Conservation (phyloP, 1,139 yeast species). For the Geotrichum bryndzae region DNA sequence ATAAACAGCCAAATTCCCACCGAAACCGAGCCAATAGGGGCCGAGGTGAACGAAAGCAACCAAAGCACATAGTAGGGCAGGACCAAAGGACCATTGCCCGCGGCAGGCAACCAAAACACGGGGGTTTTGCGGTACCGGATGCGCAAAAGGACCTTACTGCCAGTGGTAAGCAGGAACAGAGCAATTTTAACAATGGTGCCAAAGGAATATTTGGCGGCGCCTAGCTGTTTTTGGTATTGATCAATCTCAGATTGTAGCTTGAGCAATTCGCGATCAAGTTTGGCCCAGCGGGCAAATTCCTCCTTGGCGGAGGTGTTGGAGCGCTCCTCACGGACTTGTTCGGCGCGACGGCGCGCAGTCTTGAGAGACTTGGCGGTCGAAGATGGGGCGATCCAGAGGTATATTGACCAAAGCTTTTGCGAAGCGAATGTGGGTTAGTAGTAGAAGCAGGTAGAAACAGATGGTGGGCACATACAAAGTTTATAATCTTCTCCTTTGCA, state of each 20-base stretch:
- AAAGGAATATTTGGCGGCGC: conserved; percentile 39
- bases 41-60: conserved; percentile 55
- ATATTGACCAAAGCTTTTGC: conserved; percentile 38
- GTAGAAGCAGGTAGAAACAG: conserved; percentile 3
- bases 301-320: conserved; percentile 77
- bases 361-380: conserved; percentile 38
- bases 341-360: conserved; percentile 43
- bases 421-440: conserved; percentile 8
- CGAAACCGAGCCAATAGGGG: conserved; percentile 41
- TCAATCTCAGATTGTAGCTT: conserved; percentile 51
- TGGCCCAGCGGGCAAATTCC: conserved; percentile 94
- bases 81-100: conserved; percentile 35
- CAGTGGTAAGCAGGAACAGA: conserved; percentile 33
- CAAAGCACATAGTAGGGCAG: conserved; percentile 56
- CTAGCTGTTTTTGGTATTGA: conserved; percentile 33
- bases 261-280: conserved; percentile 68
- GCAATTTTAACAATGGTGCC: conserved; percentile 28
- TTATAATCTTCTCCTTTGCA: conserved; percentile 29
- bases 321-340: conserved; percentile 47
- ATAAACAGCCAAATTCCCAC: conserved; percentile 37
- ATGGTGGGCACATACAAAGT: conserved; percentile 19
- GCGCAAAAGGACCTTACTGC: conserved; percentile 44
- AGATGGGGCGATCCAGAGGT: conserved; percentile 37
- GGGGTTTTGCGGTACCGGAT: conserved; percentile 53
- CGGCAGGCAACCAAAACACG: conserved; percentile 53